Evolutionary conservation across 1,284 basidiomycete genomes (phyloP).

Genomic region (Cutaneotrichosporon dermatis): DNA sequence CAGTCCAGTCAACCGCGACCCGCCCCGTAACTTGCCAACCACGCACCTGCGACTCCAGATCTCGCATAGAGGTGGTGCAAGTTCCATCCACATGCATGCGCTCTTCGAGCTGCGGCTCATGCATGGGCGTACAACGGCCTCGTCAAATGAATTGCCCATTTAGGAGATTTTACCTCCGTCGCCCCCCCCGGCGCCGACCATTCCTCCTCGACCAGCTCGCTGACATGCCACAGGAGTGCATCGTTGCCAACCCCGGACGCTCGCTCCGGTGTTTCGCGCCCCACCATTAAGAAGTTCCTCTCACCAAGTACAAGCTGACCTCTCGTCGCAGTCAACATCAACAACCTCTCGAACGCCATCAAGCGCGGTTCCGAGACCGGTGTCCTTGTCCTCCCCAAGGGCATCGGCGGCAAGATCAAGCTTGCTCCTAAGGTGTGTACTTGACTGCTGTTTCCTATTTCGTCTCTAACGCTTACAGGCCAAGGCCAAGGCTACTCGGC

Average conservation of each 20-base stretch:
- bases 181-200: background rate
- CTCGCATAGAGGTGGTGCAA: background rate
- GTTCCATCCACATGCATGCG: background rate
- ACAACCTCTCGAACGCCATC: conserved; percentile 77
- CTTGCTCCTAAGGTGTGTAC: conserved; percentile 55
- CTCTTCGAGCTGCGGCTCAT: conserved; percentile 3
- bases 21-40: background rate
- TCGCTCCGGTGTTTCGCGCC: conserved; percentile 79
- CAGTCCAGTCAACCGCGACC: background rate
- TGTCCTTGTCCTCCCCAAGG: conserved; percentile 80
- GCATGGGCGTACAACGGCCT: conserved; percentile 6
- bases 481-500: conserved; percentile 32
- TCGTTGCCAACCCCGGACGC: conserved; percentile 69
- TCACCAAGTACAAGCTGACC: conserved; percentile 73
- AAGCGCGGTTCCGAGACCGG: conserved; percentile 71
- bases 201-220: background rate
- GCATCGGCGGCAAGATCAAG: conserved; percentile 75
- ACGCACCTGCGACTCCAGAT: background rate
- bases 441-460: no score
- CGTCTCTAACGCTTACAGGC: background rate
- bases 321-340: conserved; percentile 65
- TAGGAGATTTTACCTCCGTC: conserved; percentile 20
- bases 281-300: conserved; percentile 87
- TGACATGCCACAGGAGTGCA: conserved; percentile 59
- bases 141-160: conserved; percentile 28